Conservation (phyloP, 768 basidiomycete species). For the Macrocybe gigantea region DNA sequence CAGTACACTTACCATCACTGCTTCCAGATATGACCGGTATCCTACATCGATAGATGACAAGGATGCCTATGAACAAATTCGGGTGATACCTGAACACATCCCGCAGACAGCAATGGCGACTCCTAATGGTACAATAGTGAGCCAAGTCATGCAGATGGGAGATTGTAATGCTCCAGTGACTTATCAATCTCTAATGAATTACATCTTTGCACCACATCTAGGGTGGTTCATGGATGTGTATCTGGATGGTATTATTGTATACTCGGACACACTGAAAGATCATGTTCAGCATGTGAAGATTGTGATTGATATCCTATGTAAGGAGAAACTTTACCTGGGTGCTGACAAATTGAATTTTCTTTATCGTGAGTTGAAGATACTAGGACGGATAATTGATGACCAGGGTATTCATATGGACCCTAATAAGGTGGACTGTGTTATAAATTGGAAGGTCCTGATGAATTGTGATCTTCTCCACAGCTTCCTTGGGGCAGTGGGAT, state of each 20-base stretch:
- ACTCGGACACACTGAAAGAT: neutral
- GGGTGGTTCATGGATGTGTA: neutral
- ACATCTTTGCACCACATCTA: neutral
- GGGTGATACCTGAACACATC: slow-evolving; percentile 1
- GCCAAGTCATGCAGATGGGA: neutral
- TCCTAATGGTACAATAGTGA: slow-evolving; percentile 2
- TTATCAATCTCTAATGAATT: neutral
- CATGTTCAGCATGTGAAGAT: slow-evolving; percentile 1
- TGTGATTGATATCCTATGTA: slow-evolving; percentile 13
- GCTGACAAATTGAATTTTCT: slow-evolving; percentile 20
- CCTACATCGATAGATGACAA: neutral
- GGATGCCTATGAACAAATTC: slow-evolving; percentile 2
- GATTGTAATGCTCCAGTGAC: slow-evolving; percentile 1
- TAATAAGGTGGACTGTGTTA: slow-evolving; percentile 21
- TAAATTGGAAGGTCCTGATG: slow-evolving; percentile 16
- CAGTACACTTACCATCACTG: neutral
- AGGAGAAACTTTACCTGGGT: slow-evolving; percentile 23
- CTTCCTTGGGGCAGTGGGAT: slow-evolving; percentile 27
- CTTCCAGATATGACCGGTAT: neutral
- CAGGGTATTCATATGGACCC: slow-evolving; percentile 23
- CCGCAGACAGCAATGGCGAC: neutral
- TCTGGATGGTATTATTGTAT: neutral
- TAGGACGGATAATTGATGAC: slow-evolving; percentile 18
- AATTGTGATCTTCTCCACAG: slow-evolving; percentile 18
- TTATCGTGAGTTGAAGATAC: slow-evolving; percentile 12